A percentile compares a stretch with the other conserved stretches of the same genome.
phyloP scores from a whole-genome alignment of 768 basidiomycete species.

The Nidula microcarpa region DNA sequence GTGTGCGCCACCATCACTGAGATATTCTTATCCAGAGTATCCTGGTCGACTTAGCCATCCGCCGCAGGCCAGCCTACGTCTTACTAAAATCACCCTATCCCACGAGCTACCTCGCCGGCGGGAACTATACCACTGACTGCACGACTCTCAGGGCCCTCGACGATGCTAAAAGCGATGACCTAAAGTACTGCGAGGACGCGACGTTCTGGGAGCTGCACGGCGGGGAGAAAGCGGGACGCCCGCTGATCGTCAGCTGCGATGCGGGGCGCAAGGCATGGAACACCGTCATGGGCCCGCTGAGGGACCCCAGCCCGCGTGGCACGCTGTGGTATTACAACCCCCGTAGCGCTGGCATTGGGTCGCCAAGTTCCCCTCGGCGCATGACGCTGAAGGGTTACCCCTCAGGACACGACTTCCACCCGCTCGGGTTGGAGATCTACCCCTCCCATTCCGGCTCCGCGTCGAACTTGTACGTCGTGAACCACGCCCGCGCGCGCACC shows the following conservation, averaged over 20 bases:
- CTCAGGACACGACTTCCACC: constrained; percentile 60
- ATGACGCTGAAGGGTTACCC: constrained; percentile 53
- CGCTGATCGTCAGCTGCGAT: constrained; percentile 51
- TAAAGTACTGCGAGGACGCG: constrained; percentile 63
- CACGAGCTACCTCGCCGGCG: constrained; percentile 45
- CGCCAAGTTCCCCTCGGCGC: constrained; percentile 21
- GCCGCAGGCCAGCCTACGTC: constrained; percentile 35
- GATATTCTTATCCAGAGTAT: constrained; percentile 28
- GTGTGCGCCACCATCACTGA: neutral
- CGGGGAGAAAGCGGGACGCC: constrained; percentile 37
- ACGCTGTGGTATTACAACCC: constrained; percentile 55
- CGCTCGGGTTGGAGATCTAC: constrained; percentile 60
- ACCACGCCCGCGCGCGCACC: constrained; percentile 60
- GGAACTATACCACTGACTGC: constrained; percentile 47
- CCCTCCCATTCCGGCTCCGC: constrained; percentile 43
- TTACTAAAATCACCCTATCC: constrained; percentile 42
- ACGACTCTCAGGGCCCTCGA: constrained; percentile 24
- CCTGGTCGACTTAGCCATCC: constrained; percentile 41
- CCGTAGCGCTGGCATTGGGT: constrained; percentile 1
- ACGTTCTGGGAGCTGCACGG: constrained; percentile 61
- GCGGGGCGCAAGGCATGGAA: constrained; percentile 63
- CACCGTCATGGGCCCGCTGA: constrained; percentile 72
- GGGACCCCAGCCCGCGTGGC: constrained; percentile 54
- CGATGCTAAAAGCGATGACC: constrained; percentile 22
- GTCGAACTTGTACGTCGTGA: constrained; percentile 63